Percentiles rank a stretch among this genome's conserved stretches.
Conservation (phyloP, 2,329 filamentous ascomycete genomes). For the Curvularia lunata region DNA sequence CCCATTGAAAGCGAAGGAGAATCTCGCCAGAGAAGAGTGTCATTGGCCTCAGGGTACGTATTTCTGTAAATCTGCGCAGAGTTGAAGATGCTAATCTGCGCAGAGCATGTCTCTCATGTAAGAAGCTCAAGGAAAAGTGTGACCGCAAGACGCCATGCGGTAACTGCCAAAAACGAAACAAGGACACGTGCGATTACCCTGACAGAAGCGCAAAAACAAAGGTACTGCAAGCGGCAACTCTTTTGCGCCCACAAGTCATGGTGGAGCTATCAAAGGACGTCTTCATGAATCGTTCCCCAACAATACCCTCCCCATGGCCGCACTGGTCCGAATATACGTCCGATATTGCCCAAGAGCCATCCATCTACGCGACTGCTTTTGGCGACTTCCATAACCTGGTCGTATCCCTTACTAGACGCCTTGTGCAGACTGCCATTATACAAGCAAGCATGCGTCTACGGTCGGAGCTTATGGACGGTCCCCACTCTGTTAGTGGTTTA, state of each 20-base stretch:
- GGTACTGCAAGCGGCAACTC: constrained; percentile 41
- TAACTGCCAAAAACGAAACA: constrained; percentile 16
- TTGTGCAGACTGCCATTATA: constrained; percentile 73
- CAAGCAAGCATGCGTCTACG: constrained; percentile 73
- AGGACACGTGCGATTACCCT: constrained; percentile 17
- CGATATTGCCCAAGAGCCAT: constrained; percentile 57
- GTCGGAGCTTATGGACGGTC: constrained; percentile 48
- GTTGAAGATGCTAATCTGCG: background rate
- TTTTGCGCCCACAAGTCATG: constrained; percentile 39
- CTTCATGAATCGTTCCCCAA: constrained; percentile 48
- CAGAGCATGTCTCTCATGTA: constrained; percentile 21
- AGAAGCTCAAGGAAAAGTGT: constrained; percentile 19
- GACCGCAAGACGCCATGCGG: constrained; percentile 19
- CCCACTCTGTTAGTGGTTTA: constrained; percentile 38
- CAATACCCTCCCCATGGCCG: constrained; percentile 34
- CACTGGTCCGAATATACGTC: constrained; percentile 43
- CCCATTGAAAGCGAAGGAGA: constrained; percentile 17
- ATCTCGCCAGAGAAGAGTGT: constrained; percentile 11
- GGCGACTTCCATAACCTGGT: constrained; percentile 74
- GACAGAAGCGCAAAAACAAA: too few relatives aligned
- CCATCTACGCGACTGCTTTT: constrained; percentile 76
- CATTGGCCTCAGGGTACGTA: constrained; percentile 19
- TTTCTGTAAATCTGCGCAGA: background rate
- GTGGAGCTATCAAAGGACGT: constrained; percentile 40
- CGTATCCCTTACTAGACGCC: constrained; percentile 70